phyloP scores from a whole-genome alignment of 495 filamentous ascomycete genomes.

The Penicillium turbatum region DNA sequence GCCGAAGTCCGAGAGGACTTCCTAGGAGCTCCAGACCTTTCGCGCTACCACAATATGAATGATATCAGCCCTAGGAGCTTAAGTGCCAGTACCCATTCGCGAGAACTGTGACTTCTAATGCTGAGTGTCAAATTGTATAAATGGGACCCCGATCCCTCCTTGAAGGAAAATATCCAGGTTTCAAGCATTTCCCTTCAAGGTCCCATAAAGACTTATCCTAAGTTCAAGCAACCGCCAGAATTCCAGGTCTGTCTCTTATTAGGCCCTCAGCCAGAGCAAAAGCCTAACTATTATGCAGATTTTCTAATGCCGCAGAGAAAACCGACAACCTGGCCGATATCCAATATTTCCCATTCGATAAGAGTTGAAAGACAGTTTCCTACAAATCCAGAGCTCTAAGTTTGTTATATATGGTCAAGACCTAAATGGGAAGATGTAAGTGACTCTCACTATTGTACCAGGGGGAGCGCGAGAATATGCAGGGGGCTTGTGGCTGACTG shows the following conservation, averaged over 20 bases:
- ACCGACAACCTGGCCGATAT: constrained; percentile 3
- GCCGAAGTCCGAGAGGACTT: constrained; percentile 4
- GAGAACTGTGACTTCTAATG: not conserved
- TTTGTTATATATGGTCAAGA: no score
- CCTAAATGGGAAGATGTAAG: not conserved
- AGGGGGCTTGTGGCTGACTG: constrained; percentile 5
- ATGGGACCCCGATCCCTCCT: constrained; percentile 3
- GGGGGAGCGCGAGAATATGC: constrained; percentile 1
- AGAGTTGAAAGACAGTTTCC: no score
- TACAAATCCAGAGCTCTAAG: no score
- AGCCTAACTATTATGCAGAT: constrained; percentile 7
- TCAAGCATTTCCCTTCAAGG: constrained; percentile 6
- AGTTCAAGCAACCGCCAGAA: not conserved
- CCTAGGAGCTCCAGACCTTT: constrained; percentile 3
- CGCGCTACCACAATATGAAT: not conserved
- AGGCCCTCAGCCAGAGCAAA: constrained; percentile 2
- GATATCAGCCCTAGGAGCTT: constrained; percentile 1
- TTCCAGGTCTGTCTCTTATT: not conserved
- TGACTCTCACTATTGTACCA: not conserved
- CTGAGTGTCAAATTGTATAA: constrained; percentile 4
- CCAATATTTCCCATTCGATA: no score
- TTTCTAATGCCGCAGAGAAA: not conserved
- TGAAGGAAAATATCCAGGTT: constrained; percentile 2
- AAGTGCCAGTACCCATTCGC: not conserved
- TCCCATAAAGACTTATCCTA: constrained; percentile 1